phyloP scores from a whole-genome alignment of 192 early-diverging fungal genomes.

The Podila epicladia region DNA sequence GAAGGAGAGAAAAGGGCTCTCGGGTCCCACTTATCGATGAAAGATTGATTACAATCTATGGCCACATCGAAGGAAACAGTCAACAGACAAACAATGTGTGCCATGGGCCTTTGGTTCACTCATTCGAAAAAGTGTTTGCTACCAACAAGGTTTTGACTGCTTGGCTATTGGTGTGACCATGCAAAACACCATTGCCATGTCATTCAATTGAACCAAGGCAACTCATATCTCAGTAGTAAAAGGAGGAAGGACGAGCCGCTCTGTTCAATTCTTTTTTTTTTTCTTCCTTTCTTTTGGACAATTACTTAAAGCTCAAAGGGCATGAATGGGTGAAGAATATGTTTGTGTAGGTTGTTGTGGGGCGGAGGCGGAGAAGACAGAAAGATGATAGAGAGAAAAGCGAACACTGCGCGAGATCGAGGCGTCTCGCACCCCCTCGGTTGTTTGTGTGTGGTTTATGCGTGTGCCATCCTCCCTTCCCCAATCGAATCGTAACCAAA shows the following conservation, averaged over 20 bases:
- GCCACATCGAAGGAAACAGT: background rate
- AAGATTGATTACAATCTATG: slow-evolving; percentile 4
- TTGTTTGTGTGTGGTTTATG: background rate
- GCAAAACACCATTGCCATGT: background rate
- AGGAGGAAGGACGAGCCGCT: no score
- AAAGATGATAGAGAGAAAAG: background rate
- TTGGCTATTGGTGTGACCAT: background rate
- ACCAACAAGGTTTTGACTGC: background rate
- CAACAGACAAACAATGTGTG: no score
- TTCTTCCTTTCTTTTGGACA: background rate
- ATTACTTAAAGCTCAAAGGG: background rate
- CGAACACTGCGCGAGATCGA: background rate
- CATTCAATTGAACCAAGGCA: background rate
- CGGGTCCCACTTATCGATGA: background rate
- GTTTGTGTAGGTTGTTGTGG: background rate
- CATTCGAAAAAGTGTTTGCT: no score
- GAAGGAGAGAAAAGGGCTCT: background rate
- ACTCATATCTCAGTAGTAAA: no score
- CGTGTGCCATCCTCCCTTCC: background rate
- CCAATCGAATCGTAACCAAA: no score
- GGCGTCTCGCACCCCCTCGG: background rate
- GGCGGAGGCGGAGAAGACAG: background rate
- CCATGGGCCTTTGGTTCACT: no score
- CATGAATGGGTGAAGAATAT: background rate
- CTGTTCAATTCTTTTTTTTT: background rate